phyloP scores from a whole-genome alignment of 2,329 filamentous ascomycete species.

The Diplodia mutila region DNA sequence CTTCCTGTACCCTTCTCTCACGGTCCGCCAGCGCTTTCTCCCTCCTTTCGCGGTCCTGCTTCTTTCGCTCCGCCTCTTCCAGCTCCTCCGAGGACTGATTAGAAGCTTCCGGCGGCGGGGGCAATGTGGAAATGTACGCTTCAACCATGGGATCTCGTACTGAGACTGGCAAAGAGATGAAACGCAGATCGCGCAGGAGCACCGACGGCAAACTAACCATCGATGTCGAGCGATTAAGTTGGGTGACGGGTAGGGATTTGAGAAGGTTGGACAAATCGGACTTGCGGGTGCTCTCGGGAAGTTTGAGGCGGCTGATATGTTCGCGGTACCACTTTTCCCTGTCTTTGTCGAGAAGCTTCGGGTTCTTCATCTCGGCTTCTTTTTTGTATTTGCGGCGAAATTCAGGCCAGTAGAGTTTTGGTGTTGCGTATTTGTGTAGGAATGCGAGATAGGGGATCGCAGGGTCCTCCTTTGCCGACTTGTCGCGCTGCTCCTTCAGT shows the following conservation, averaged over 20 bases:
- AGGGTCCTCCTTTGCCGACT: slow-evolving; percentile 80
- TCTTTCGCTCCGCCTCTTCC: slow-evolving; percentile 50
- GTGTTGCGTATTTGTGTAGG: slow-evolving; percentile 78
- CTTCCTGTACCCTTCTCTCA: slow-evolving; percentile 64
- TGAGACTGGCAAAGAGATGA: slow-evolving; percentile 65
- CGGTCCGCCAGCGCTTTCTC: slow-evolving; percentile 70
- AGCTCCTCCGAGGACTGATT: slow-evolving; percentile 53
- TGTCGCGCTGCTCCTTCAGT: slow-evolving; percentile 72
- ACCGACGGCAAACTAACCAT: slow-evolving; percentile 63
- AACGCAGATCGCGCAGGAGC: slow-evolving; percentile 69
- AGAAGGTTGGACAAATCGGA: slow-evolving; percentile 70
- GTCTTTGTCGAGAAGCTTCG: slow-evolving; percentile 64
- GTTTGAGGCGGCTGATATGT: slow-evolving; percentile 66
- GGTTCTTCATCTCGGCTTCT: slow-evolving; percentile 77
- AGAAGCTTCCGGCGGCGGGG: slow-evolving; percentile 57
- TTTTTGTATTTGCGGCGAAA: slow-evolving; percentile 90
- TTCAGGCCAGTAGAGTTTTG: slow-evolving; percentile 96
- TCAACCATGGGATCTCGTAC: slow-evolving; percentile 68
- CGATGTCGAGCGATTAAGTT: slow-evolving; percentile 64
- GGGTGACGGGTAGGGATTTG: slow-evolving; percentile 60
- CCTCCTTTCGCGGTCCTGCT: slow-evolving; percentile 49
- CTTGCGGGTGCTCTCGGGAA: slow-evolving; percentile 68
- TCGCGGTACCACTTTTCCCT: slow-evolving; percentile 80
- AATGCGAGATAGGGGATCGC: slow-evolving; percentile 80
- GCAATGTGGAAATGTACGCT: slow-evolving; percentile 67